Conservation (phyloP, 179 eudicot genomes). For the Patellifolia procumbens region DNA sequence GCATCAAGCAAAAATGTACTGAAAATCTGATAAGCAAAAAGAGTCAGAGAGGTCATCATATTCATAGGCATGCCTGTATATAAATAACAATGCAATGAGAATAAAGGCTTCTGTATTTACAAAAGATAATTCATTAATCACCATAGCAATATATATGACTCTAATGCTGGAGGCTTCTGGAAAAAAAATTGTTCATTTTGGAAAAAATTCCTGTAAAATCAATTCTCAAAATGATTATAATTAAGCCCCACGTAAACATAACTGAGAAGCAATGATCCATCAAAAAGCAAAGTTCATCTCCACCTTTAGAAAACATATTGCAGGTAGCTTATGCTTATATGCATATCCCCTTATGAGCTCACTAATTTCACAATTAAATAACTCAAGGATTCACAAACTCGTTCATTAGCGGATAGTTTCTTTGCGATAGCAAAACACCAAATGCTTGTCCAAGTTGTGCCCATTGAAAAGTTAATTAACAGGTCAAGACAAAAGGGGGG, state of each 20-base stretch:
- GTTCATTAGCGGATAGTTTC: not conserved
- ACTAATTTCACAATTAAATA: not conserved
- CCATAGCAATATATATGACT: not conserved
- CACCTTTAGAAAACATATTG: not conserved
- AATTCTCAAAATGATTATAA: not conserved
- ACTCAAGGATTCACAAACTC: not conserved
- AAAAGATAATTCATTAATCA: not conserved
- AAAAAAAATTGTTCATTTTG: too few species aligned
- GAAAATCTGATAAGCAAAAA: not conserved
- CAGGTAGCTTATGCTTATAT: not conserved
- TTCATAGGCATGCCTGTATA: not conserved
- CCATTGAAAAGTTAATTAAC: not conserved
- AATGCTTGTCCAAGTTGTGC: not conserved
- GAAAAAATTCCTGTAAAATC: not conserved
- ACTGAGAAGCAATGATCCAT: not conserved
- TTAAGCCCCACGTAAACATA: not conserved
- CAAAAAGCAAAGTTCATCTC: not conserved
- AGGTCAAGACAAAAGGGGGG: not conserved
- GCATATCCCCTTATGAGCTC: not conserved
- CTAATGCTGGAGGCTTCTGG: not conserved
- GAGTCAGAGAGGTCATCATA: not conserved
- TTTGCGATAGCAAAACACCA: not conserved
- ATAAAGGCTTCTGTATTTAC: not conserved
- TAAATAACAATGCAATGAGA: not conserved
- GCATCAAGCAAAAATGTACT: slow-evolving; percentile 6